These are phyloP conservation scores for Silene uniflora DNA, from an alignment of 148 eudicot species.

Conservation along the genomic window DNA sequence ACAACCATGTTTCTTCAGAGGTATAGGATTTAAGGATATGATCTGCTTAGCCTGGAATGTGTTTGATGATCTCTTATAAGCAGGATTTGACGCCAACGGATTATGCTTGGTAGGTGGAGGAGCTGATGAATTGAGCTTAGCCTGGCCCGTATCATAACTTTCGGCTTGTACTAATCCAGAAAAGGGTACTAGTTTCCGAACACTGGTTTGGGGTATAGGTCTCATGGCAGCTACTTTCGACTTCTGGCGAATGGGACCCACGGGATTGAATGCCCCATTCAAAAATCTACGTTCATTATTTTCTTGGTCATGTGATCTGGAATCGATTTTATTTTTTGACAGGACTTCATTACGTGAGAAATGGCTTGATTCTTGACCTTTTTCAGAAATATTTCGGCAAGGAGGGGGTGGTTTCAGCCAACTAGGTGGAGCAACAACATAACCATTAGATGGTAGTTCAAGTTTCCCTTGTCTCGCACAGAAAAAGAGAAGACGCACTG, in stretches of 20 bases:
- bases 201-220: conserved; percentile 77
- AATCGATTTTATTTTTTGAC: conserved; percentile 21
- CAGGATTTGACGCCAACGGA: conserved; percentile 42
- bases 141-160: conserved; percentile 55
- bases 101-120: conserved; percentile 49
- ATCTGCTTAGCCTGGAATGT: conserved; percentile 76
- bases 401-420: conserved; percentile 93
- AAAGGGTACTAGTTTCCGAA: conserved; percentile 81
- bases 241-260: conserved; percentile 39
- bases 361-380: conserved; percentile 36
- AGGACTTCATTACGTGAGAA: conserved; percentile 28
- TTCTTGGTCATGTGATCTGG: conserved; percentile 31
- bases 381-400: conserved; percentile 45
- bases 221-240: conserved; percentile 71
- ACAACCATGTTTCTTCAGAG: conserved; percentile 94
- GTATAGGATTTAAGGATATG: conserved; percentile 81
- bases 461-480: conserved; percentile 37
- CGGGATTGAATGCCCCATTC: conserved; percentile 41
- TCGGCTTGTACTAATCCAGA: conserved; percentile 52
- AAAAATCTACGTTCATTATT: conserved; percentile 29
- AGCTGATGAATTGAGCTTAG: conserved; percentile 45
- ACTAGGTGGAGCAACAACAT: conserved; percentile 43
- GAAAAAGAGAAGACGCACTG: conserved; percentile 77
- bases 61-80: conserved; percentile 58
- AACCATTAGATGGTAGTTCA: conserved; percentile 25